Conservation (phyloP, 345 rosid genomes). For the Brassica cretica region DNA sequence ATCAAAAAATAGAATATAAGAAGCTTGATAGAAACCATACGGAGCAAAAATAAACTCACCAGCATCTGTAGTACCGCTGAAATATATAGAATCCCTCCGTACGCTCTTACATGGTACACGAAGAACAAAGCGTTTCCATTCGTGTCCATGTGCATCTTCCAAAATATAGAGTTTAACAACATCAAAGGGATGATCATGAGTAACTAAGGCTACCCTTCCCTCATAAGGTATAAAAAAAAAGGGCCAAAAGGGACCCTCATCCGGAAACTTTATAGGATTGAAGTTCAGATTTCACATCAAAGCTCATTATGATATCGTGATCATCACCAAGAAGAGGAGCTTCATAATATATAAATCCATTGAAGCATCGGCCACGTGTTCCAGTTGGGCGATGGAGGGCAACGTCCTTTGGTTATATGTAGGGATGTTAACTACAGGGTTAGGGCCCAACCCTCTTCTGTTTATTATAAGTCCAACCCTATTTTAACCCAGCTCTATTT, state of each 20-base stretch:
- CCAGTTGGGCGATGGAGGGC: background rate
- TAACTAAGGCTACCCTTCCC: conserved; percentile 2
- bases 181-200: background rate
- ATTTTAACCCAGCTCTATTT: too few relatives aligned
- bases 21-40: background rate
- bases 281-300: background rate
- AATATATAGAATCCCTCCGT: background rate
- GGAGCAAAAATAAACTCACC: conserved; percentile 16
- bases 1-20: background rate
- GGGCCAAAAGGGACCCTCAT: background rate
- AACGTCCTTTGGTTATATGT: background rate
- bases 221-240: background rate
- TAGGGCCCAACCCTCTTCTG: too few relatives aligned
- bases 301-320: background rate
- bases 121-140: background rate
- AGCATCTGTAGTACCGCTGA: background rate
- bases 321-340: background rate
- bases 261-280: background rate
- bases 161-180: background rate
- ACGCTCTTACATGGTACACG: background rate
- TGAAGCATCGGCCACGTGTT: background rate
- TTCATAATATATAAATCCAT: background rate
- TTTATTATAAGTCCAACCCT: too few relatives aligned
- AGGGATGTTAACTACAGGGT: too few relatives aligned
- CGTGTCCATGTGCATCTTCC: background rate